Evolutionary conservation across 306 rosid genomes (phyloP).

Genomic region (Canavalia ensiformis): DNA sequence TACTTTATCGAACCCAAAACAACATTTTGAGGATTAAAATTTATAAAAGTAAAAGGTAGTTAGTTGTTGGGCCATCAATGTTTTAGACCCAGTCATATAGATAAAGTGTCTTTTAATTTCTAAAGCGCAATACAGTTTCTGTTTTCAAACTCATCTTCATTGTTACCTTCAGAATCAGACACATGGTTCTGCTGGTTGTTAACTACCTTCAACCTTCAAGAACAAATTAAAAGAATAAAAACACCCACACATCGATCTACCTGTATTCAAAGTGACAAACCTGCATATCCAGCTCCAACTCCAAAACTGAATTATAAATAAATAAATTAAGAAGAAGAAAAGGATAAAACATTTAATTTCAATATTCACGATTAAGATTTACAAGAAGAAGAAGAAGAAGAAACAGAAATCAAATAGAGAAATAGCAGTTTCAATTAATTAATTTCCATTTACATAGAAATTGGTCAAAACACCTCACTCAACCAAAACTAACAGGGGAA

Average conservation of each 20-base stretch:
- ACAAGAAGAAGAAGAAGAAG: neutral
- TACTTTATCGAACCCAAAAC: neutral
- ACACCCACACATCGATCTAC: neutral
- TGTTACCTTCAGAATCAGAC: neutral
- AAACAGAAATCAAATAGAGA: neutral
- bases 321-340: too few species aligned
- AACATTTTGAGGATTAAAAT: neutral
- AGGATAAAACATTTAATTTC: neutral
- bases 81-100: neutral
- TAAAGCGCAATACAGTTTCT: neutral
- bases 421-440: neutral
- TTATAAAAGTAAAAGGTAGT: neutral
- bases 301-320: neutral
- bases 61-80: slow-evolving; percentile 18
- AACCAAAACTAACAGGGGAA: neutral
- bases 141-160: neutral
- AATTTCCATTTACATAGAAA: slow-evolving; percentile 20
- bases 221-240: neutral
- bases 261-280: neutral
- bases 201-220: neutral
- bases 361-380: neutral
- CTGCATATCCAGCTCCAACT: neutral
- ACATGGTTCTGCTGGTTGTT: neutral
- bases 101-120: neutral
- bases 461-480: neutral